Percentiles rank a stretch among this genome's conserved stretches.
These are phyloP conservation scores for Cercospora nicotianae DNA, from an alignment of 2,329 filamentous ascomycete genomes.

Conservation along the genomic window DNA sequence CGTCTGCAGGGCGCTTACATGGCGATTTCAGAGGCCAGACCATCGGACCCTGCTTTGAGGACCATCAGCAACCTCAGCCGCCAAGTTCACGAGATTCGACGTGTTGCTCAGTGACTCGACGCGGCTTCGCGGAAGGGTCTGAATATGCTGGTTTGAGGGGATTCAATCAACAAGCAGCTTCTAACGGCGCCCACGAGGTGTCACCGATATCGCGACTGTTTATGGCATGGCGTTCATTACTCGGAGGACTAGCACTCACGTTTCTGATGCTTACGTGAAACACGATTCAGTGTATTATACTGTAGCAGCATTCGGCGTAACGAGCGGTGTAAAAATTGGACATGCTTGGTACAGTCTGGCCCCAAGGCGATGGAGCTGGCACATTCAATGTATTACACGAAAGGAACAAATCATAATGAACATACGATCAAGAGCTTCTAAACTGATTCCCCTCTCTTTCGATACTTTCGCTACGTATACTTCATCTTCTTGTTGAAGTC, in stretches of 20 bases:
- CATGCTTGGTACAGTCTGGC: slow-evolving; percentile 4
- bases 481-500: slow-evolving; percentile 41
- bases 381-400: neutral
- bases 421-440: neutral
- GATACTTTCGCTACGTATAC: slow-evolving; percentile 18
- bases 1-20: slow-evolving; percentile 60
- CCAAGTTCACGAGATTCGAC: slow-evolving; percentile 32
- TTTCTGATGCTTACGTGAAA: neutral
- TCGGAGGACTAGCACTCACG: neutral
- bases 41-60: slow-evolving; percentile 48
- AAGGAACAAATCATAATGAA: neutral
- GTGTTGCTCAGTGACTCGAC: slow-evolving; percentile 25
- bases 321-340: neutral
- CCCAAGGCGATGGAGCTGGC: neutral
- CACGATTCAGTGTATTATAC: neutral
- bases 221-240: neutral
- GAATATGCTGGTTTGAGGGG: slow-evolving; percentile 7
- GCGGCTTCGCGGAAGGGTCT: slow-evolving; percentile 19
- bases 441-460: neutral
- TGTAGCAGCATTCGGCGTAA: neutral
- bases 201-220: neutral
- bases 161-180: neutral
- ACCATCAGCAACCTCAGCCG: slow-evolving; percentile 34
- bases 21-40: slow-evolving; percentile 54
- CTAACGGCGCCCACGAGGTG: neutral